Evolutionary conservation across 1,139 yeast species (phyloP).

Genomic region (Lizanozyma gosingica): DNA sequence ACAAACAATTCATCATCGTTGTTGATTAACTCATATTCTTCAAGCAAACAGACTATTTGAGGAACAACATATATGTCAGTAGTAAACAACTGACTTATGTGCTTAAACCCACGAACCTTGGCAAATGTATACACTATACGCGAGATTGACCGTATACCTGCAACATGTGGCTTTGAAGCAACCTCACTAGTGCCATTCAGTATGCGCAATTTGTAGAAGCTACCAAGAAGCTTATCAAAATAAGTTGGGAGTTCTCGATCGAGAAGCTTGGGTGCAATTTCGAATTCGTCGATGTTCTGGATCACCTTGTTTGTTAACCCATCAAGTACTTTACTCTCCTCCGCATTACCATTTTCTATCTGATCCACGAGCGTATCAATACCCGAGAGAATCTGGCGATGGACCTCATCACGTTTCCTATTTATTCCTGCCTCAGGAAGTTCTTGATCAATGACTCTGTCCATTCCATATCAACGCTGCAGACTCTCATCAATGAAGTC

Average conservation of each 20-base stretch:
- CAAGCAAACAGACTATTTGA: slow-evolving; percentile 13
- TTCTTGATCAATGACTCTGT: not conserved
- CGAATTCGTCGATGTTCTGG: not conserved
- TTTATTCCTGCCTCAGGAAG: slow-evolving; percentile 1
- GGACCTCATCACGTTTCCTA: not conserved
- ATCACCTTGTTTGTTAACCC: not conserved
- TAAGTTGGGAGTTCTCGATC: not conserved
- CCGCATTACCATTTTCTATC: not conserved
- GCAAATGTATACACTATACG: slow-evolving; percentile 24
- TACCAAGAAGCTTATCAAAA: not conserved
- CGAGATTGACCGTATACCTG: slow-evolving; percentile 8
- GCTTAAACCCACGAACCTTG: slow-evolving; percentile 31
- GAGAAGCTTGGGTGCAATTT: not conserved
- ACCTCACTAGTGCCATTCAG: not conserved
- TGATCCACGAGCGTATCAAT: not conserved
- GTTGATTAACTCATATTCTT: slow-evolving; percentile 2
- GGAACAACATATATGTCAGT: slow-evolving; percentile 29
- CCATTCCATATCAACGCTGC: too few species aligned
- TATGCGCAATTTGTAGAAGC: not conserved
- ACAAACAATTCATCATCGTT: slow-evolving; percentile 24
- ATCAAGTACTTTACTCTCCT: not conserved
- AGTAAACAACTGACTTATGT: slow-evolving; percentile 25
- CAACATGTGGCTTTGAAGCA: not conserved
- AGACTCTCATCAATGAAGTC: too few species aligned
- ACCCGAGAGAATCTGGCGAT: not conserved